Percentiles rank a stretch among this genome's conserved stretches.
Conservation (phyloP, 2,329 filamentous ascomycete species). For the Penicillium sp. region DNA sequence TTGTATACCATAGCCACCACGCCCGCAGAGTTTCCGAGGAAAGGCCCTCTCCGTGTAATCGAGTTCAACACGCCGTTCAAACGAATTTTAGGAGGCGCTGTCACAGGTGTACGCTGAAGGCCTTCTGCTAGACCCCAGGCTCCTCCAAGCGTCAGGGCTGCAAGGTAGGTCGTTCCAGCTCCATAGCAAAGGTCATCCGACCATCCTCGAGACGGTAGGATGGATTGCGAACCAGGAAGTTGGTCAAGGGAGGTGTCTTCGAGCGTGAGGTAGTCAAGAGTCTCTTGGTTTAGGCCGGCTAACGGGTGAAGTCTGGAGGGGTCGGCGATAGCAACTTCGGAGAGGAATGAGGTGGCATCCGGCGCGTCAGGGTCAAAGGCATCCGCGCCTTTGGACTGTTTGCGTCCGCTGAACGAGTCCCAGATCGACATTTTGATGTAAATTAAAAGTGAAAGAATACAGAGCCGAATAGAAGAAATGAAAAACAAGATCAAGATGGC, state of each 20-base stretch:
- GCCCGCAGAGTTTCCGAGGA: slow-evolving; percentile 93
- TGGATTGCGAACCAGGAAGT: slow-evolving; percentile 82
- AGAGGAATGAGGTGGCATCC: slow-evolving; percentile 87
- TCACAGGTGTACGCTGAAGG: slow-evolving; percentile 70
- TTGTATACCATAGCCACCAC: slow-evolving; percentile 98
- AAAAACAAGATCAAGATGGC: slow-evolving; percentile 6
- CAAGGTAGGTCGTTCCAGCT: slow-evolving; percentile 89
- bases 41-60: slow-evolving; percentile 88
- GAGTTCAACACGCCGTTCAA: slow-evolving; percentile 95
- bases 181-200: slow-evolving; percentile 98
- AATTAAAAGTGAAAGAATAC: slow-evolving; percentile 31
- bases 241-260: slow-evolving; percentile 90
- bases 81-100: slow-evolving; percentile 85
- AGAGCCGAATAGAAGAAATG: slow-evolving; percentile 24
- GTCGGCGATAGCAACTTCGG: slow-evolving; percentile 77
- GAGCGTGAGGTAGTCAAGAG: slow-evolving; percentile 91
- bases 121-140: slow-evolving; percentile 93
- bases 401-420: slow-evolving; percentile 67
- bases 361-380: slow-evolving; percentile 75
- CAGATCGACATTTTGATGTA: slow-evolving; percentile 58
- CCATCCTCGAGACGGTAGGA: slow-evolving; percentile 93
- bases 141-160: slow-evolving; percentile 84
- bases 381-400: slow-evolving; percentile 59
- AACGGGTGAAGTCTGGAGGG: slow-evolving; percentile 89
- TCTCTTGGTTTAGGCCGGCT: slow-evolving; percentile 88